These are phyloP conservation scores for Luvunga scandens DNA, from an alignment of 345 rosid species.

Conservation along the genomic window DNA sequence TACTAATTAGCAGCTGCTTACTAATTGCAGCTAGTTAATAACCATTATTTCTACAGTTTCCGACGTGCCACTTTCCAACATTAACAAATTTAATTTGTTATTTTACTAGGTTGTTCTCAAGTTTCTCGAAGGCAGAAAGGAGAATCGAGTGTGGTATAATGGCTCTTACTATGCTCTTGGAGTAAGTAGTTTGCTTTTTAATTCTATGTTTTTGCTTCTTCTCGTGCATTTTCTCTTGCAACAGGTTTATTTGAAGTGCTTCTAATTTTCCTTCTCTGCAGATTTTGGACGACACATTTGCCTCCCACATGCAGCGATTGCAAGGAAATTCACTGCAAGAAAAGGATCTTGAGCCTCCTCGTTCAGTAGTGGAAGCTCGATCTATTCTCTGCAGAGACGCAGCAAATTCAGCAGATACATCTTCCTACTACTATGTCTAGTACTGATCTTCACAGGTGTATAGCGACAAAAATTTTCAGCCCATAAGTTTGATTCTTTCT, in stretches of 20 bases:
- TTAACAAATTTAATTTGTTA: constrained; percentile 1
- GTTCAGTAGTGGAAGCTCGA: constrained; percentile 90
- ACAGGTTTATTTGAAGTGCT: background rate
- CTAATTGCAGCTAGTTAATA: too few species aligned
- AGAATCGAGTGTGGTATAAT: constrained; percentile 83
- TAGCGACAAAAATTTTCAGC: background rate
- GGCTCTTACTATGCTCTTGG: constrained; percentile 92
- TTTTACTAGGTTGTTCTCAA: constrained; percentile 61
- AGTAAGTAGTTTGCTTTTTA: constrained; percentile 42
- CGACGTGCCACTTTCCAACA: too few species aligned
- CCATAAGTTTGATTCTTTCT: constrained; percentile 1
- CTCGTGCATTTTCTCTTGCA: background rate
- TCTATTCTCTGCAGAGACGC: constrained; percentile 91
- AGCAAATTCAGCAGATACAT: constrained; percentile 53
- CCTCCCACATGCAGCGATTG: constrained; percentile 90
- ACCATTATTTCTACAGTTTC: too few species aligned
- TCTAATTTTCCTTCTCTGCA: constrained; percentile 12
- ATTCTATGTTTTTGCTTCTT: background rate
- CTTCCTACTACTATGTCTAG: constrained; percentile 70
- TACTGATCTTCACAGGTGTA: background rate
- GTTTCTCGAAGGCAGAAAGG: constrained; percentile 95
- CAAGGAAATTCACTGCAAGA: constrained; percentile 87
- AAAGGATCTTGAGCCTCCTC: constrained; percentile 85
- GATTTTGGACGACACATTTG: constrained; percentile 90
- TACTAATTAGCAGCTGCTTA: too few species aligned